A percentile compares a stretch with the other conserved stretches of the same genome.
Evolutionary conservation across 73 alveolate genomes (phyloP).

Genomic region (Tetrahymena elliotti): DNA sequence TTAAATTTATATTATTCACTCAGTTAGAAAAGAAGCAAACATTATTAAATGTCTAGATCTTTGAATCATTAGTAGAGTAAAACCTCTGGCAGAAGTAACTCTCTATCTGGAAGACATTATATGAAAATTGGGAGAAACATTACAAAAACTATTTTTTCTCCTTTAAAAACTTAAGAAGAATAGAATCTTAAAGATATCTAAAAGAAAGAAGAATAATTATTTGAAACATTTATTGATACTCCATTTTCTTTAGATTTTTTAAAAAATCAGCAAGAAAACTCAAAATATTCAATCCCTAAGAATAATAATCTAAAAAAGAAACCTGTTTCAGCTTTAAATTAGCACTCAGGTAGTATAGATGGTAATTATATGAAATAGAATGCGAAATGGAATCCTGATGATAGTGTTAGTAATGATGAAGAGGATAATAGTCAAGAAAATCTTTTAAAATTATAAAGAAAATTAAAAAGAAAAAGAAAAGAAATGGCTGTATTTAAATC

Average conservation of each 20-base stretch:
- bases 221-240: background rate
- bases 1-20: background rate
- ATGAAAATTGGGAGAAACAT: background rate
- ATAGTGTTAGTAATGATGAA: background rate
- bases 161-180: background rate
- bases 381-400: background rate
- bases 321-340: background rate
- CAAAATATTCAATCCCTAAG: background rate
- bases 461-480: background rate
- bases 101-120: background rate
- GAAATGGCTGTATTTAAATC: background rate
- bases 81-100: background rate
- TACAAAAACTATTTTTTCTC: background rate
- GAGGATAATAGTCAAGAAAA: background rate
- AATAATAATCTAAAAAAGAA: background rate
- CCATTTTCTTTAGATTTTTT: background rate
- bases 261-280: background rate
- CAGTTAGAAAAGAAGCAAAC: background rate
- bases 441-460: background rate
- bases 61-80: background rate
- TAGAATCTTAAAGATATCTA: background rate
- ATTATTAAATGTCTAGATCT: background rate
- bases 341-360: background rate
- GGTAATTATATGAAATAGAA: background rate
- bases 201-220: background rate